Evolutionary conservation across 1,284 basidiomycete genomes (phyloP), one percentile per base, ranked within the genome.

Genomic region (Pisolithus thermaeus): DNA sequence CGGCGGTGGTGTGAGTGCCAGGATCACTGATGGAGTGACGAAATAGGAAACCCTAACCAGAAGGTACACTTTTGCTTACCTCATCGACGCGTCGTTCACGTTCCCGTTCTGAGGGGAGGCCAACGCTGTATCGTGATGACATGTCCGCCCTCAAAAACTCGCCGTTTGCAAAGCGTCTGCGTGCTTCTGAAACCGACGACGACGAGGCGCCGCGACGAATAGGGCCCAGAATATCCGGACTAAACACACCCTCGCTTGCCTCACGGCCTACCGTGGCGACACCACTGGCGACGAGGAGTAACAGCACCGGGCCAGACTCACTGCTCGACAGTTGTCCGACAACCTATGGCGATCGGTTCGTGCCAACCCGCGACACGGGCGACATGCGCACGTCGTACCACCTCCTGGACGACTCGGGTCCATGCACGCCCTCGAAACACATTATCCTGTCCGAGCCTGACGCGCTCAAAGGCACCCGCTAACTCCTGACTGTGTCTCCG

Each of bases 71-170:
- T n/a, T 27, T n/a, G 37, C n/a, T 46, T 46, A 46, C 22, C 4
- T 46, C 36, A 46, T 46, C 44, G 30, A 46, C 44, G 44, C 44
- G 44, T 46, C 23, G 20, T 43, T 27, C 22, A 0, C 32, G 23
- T 37, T 27, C 23, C 5, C 46, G 47, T n/a, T 25, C 14, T 5
- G 25, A 12, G 22, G 16, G 7, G 7, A 22, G n/a, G 42, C 5
- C 12, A 49, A 42, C 14, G 20, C 16, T 6, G 7, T 27, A 27
- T 27, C 25, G 36, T n/a, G 28, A 61, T 35, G 32, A 12, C 55
- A 87, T 87, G 84, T 81, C 84, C 53, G 79, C 80, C 51, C 77
- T 89, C 68, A 86, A 84, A 73, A 86, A 88, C 70, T 87, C 87
- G 59, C 84, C 83, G 0, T 89, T 87, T 68, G 87, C 84, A 39